Evolutionary conservation across 495 filamentous ascomycete species (phyloP), one percentile per base, ranked within the genome.

Genomic region (Usnea hakonensis): DNA sequence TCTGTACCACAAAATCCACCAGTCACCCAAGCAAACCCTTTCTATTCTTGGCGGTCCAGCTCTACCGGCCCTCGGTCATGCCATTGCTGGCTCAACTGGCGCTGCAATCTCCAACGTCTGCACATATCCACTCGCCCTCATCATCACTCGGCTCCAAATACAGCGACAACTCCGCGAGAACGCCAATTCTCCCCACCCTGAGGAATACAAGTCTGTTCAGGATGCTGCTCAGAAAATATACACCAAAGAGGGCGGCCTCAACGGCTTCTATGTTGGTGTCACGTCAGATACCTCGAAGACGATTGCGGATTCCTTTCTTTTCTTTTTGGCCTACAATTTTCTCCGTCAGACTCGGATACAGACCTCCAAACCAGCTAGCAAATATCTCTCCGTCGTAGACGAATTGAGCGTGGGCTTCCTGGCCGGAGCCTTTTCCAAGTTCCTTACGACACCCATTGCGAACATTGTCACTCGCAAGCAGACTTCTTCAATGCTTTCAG

Each of bases 41-140:
- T 63, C 67, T 69, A 16, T 72, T 72, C 21, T 79, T 35, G 67
- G 70, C 1, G 77, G 79, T 4, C 77, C 79, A 64, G 81, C 83
- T 10, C 82, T 96, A n/a, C 89, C 91, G 57, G 87, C 90, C 7
- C 76, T 95, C n/a, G 90, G 90, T 23, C 93, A 96, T 77, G 92
- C 93, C 55, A 71, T 89, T 26, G 88, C 91, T 21, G 91, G 91
- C 55, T 85, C 89, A 33, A 78, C 85, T 17, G 91, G 90, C 19
- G 87, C 90, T 4, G 86, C 90, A 14, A 81, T 95, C 56, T 91
- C 91, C 4, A 92, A 91, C 68, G 74, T 92, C 55, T 73, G 84
- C 48, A 84, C 87, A 13, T 95, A 96, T 71, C 92, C 93, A 3
- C 81, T 96, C 30, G 88, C 88, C 69, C 80, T 95, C n/a, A 85